Evolutionary conservation across 495 filamentous ascomycete genomes (phyloP).

Genomic region (Clavariopsis aquatica): DNA sequence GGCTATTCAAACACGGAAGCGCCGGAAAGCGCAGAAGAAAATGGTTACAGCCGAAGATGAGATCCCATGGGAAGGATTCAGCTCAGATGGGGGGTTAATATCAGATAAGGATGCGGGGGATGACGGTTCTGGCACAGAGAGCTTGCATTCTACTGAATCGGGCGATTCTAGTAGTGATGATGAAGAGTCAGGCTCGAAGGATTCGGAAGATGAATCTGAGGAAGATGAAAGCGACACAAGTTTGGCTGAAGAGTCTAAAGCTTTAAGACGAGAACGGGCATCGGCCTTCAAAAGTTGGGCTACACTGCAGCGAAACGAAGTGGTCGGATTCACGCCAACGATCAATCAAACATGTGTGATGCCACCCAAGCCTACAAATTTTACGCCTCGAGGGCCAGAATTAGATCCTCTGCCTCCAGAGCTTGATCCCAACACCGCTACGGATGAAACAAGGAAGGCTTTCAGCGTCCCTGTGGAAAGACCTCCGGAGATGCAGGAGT

Average conservation of each 20-base stretch:
- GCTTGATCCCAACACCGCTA: conserved; percentile 58
- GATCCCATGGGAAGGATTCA: conserved; percentile 63
- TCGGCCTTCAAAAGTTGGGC: conserved; percentile 96
- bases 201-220: conserved; percentile 33
- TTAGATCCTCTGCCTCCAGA: conserved; percentile 77
- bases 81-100: conserved; percentile 35
- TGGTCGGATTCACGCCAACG: conserved; percentile 61
- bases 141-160: conserved; percentile 1
- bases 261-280: conserved; percentile 47
- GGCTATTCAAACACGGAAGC: conserved; percentile 66
- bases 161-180: conserved; percentile 16
- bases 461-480: conserved; percentile 75
- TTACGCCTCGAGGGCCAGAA: conserved; percentile 62
- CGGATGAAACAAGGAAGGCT: conserved; percentile 66
- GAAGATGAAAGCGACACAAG: conserved; percentile 47
- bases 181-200: conserved; percentile 9
- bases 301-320: conserved; percentile 77
- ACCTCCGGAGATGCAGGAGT: conserved; percentile 69
- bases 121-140: neutral
- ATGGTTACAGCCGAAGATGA: conserved; percentile 43
- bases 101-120: conserved; percentile 3
- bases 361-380: conserved; percentile 49
- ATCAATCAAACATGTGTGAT: conserved; percentile 34
- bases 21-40: conserved; percentile 33
- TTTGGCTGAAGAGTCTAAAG: conserved; percentile 28